Conservation (phyloP, 2,329 filamentous ascomycete species). For the Xylaria sp. region DNA sequence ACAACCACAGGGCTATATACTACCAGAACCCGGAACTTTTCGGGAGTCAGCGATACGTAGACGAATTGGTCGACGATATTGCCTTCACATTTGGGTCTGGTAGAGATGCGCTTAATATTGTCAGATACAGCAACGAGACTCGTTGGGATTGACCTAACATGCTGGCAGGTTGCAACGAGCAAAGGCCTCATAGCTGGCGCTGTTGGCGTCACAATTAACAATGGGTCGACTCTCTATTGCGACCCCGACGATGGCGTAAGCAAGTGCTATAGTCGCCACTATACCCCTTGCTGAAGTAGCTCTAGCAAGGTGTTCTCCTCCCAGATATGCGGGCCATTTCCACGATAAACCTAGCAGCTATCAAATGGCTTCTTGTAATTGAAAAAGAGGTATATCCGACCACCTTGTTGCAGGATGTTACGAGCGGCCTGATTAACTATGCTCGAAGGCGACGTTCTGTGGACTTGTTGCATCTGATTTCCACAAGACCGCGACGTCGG, state of each 20-base stretch:
- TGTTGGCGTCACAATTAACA: constrained; percentile 54
- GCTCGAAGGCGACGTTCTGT: constrained; percentile 75
- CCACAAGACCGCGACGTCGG: constrained; percentile 60
- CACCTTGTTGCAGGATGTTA: background rate
- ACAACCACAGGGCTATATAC: constrained; percentile 74
- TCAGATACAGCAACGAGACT: constrained; percentile 52
- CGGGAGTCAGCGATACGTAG: constrained; percentile 73
- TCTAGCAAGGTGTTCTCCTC: constrained; percentile 67
- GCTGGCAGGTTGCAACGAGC: constrained; percentile 72
- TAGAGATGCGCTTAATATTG: constrained; percentile 76
- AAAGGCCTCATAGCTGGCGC: constrained; percentile 77
- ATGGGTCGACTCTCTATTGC: constrained; percentile 48
- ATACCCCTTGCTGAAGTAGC: constrained; percentile 16
- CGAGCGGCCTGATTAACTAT: constrained; percentile 15
- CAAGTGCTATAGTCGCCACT: background rate
- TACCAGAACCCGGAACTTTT: constrained; percentile 82
- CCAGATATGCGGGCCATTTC: constrained; percentile 64
- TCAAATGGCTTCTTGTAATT: constrained; percentile 76
- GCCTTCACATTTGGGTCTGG: constrained; percentile 74
- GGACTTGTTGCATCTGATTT: constrained; percentile 69
- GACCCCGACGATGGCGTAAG: constrained; percentile 49
- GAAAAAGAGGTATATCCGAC: constrained; percentile 76
- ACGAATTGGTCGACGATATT: constrained; percentile 78
- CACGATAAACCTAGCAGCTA: constrained; percentile 59
- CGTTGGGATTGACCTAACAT: background rate